phyloP scores from a whole-genome alignment of 2,329 filamentous ascomycete genomes.

The Colletotrichum sp. region DNA sequence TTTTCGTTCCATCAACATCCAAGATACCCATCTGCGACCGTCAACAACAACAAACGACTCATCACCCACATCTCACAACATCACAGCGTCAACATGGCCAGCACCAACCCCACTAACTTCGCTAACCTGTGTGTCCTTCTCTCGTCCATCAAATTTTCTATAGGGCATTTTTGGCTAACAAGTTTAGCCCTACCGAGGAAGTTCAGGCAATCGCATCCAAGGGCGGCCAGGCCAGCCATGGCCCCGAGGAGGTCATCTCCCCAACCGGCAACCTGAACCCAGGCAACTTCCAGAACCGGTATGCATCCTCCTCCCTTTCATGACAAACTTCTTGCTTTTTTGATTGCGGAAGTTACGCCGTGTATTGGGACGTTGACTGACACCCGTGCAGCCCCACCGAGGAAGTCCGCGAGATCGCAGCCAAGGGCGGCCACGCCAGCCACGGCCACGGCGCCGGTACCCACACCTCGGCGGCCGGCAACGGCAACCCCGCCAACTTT shows the following conservation, averaged over 20 bases:
- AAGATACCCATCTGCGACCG: background rate
- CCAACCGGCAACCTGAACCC: conserved; percentile 19
- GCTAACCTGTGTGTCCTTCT: background rate
- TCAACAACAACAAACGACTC: background rate
- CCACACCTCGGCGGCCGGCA: background rate
- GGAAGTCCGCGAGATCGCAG: conserved; percentile 46
- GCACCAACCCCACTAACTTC: background rate
- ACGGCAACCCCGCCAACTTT: conserved; percentile 23
- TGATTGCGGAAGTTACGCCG: no score
- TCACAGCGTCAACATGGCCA: background rate
- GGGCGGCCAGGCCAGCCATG: background rate
- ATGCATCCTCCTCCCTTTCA: background rate
- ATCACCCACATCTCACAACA: fast-evolving
- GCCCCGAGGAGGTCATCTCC: background rate
- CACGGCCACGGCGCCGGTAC: conserved; percentile 28
- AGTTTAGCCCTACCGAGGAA: background rate
- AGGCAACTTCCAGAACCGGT: conserved; percentile 27
- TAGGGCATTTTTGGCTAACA: no score
- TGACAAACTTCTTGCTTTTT: no score
- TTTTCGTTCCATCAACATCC: background rate
- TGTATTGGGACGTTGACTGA: no score
- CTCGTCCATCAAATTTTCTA: no score
- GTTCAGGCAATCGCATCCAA: background rate
- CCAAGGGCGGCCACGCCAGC: conserved; percentile 43
- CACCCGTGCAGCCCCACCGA: conserved; percentile 13